Conservation (phyloP, 208 protist species). For the Entamoeba histolytica region DNA sequence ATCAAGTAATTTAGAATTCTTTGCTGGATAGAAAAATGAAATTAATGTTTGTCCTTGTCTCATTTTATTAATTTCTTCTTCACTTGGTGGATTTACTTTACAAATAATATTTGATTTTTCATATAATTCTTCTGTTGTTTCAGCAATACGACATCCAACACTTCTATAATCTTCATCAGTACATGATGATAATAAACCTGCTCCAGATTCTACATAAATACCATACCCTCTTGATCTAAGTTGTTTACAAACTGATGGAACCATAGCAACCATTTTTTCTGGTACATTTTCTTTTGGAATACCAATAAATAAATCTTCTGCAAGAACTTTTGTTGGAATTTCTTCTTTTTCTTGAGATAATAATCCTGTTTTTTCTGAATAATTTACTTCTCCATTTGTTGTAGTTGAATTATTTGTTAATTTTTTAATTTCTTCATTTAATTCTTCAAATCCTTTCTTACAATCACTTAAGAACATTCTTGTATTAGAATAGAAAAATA, state of each 20-base stretch:
- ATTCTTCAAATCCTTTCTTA: slow-evolving; percentile 36
- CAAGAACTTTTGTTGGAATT: slow-evolving; percentile 1
- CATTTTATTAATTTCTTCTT: slow-evolving; percentile 6
- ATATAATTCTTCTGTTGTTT: background rate
- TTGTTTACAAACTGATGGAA: slow-evolving; percentile 1
- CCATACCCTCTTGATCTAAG: slow-evolving; percentile 18
- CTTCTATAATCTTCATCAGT: slow-evolving; percentile 9
- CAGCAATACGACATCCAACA: slow-evolving; percentile 11
- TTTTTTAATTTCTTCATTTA: slow-evolving; percentile 16
- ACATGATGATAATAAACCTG: slow-evolving; percentile 9
- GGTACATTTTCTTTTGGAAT: slow-evolving; percentile 14
- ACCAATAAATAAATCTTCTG: slow-evolving; percentile 17
- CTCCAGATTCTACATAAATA: slow-evolving; percentile 7
- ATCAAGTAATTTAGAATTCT: slow-evolving; percentile 8
- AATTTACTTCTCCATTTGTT: no score
- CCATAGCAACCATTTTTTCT: slow-evolving; percentile 14
- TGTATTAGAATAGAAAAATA: slow-evolving; percentile 60
- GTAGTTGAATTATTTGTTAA: no score
- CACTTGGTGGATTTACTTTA: slow-evolving; percentile 13
- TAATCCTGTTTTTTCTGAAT: background rate
- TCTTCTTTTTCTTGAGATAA: background rate
- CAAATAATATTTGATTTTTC: slow-evolving; percentile 16
- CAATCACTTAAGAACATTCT: slow-evolving; percentile 60
- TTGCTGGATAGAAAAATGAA: slow-evolving; percentile 12
- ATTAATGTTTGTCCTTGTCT: slow-evolving; percentile 2